phyloP scores from a whole-genome alignment of 352 stramenopile species.

The Pythium brachiatum region DNA sequence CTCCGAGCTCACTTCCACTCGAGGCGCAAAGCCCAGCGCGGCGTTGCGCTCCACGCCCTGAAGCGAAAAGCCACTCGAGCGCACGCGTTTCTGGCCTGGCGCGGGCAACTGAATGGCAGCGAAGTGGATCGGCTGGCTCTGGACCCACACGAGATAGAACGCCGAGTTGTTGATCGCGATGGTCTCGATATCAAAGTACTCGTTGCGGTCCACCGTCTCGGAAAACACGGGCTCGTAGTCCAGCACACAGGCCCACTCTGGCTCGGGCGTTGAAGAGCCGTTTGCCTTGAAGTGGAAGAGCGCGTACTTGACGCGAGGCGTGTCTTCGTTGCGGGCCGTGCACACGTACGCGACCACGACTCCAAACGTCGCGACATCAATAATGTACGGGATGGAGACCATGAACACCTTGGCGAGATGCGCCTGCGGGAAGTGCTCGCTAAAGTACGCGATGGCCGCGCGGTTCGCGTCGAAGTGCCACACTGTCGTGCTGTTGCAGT shows the following conservation, averaged over 20 bases:
- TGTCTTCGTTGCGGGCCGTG: conserved; percentile 36
- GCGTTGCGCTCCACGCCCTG: conserved; percentile 53
- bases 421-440: conserved; percentile 53
- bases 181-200: conserved; percentile 61
- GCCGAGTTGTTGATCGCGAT: conserved; percentile 54
- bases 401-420: conserved; percentile 65
- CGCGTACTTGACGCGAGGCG: conserved; percentile 58
- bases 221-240: conserved; percentile 66
- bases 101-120: conserved; percentile 59
- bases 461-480: conserved; percentile 63
- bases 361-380: conserved; percentile 45
- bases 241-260: conserved; percentile 60
- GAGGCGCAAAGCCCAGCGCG: conserved; percentile 53
- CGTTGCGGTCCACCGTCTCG: conserved; percentile 30
- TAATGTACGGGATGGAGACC: conserved; percentile 63
- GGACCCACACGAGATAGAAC: conserved; percentile 72
- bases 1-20: conserved; percentile 48
- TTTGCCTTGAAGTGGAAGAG: conserved; percentile 63
- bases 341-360: conserved; percentile 71
- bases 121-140: conserved; percentile 57
- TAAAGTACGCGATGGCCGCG: conserved; percentile 69
- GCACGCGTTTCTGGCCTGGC: conserved; percentile 45
- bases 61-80: conserved; percentile 57
- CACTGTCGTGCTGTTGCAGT: conserved; percentile 51
- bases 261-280: conserved; percentile 29